Evolutionary conservation across 129 eudicot genomes (phyloP).

Genomic region (Ambrosia artemisiifolia): DNA sequence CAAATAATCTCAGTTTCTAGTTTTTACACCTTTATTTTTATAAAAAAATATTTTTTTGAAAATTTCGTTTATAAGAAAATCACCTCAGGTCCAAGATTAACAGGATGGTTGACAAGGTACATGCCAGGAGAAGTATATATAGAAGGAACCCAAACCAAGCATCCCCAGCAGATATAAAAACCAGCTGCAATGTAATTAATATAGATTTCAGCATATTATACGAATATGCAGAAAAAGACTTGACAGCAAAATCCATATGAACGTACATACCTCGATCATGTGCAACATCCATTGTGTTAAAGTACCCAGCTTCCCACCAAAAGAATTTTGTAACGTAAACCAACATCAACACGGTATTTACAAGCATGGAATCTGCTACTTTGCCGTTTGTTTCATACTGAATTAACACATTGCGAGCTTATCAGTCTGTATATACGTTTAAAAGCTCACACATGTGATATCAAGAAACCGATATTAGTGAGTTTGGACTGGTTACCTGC

Average conservation of each 20-base stretch:
- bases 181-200: constrained; percentile 56
- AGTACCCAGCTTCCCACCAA: constrained; percentile 99
- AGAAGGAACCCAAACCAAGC: constrained; percentile 98
- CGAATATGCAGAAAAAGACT: neutral
- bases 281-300: constrained; percentile 98
- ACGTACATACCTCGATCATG: constrained; percentile 80
- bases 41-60: neutral
- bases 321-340: constrained; percentile 90
- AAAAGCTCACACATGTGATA: neutral
- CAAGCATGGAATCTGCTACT: constrained; percentile 83
- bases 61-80: constrained; percentile 1
- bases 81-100: constrained; percentile 82
- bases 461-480: neutral
- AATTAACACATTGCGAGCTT: constrained; percentile 8
- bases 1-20: neutral
- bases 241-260: neutral
- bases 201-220: neutral
- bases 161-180: constrained; percentile 97
- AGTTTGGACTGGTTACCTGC: constrained; percentile 49
- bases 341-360: constrained; percentile 69
- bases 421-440: neutral
- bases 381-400: constrained; percentile 78
- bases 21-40: neutral
- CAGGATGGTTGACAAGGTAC: constrained; percentile 97
- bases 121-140: constrained; percentile 97